Evolutionary conservation across 2,329 filamentous ascomycete genomes (phyloP).

Genomic region (Penicillium sp.): DNA sequence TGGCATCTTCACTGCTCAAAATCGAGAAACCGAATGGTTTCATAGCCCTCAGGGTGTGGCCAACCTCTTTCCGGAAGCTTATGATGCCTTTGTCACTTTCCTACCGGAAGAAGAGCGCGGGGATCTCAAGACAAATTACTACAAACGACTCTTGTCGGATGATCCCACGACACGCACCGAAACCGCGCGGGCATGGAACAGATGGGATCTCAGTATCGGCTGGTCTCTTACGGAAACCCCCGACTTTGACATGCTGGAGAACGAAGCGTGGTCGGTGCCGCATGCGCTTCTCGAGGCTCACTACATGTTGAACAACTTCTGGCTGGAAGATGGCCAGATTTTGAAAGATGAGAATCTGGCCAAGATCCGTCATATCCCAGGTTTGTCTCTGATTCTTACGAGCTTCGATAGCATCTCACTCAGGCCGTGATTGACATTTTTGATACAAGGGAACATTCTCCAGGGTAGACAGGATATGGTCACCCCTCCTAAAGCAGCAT

Average conservation of each 20-base stretch:
- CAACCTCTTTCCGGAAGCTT: conserved; percentile 37
- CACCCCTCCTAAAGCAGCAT: conserved; percentile 40
- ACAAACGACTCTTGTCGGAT: conserved; percentile 36
- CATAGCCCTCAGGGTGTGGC: conserved; percentile 21
- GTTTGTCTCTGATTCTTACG: conserved; percentile 9
- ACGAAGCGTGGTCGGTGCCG: conserved; percentile 27
- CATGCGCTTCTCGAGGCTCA: conserved; percentile 42
- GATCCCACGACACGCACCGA: conserved; percentile 23
- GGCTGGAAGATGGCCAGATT: conserved; percentile 40
- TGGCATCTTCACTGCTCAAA: conserved; percentile 35
- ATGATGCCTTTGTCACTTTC: conserved; percentile 31
- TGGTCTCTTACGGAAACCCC: conserved; percentile 19
- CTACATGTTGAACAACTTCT: conserved; percentile 40
- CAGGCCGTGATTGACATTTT: neutral
- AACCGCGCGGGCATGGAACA: conserved; percentile 34
- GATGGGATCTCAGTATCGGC: conserved; percentile 31
- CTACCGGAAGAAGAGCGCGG: conserved; percentile 35
- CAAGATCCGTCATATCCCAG: conserved; percentile 33
- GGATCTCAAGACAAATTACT: conserved; percentile 35
- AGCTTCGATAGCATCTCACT: neutral
- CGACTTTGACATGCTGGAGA: conserved; percentile 22
- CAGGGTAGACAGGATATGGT: conserved; percentile 45
- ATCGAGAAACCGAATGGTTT: conserved; percentile 36
- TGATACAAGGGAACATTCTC: conserved; percentile 30
- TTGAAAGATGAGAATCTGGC: conserved; percentile 29